These are phyloP conservation scores for Solanum gandarillasii DNA, from an alignment of 257 asterid species.

Conservation along the genomic window DNA sequence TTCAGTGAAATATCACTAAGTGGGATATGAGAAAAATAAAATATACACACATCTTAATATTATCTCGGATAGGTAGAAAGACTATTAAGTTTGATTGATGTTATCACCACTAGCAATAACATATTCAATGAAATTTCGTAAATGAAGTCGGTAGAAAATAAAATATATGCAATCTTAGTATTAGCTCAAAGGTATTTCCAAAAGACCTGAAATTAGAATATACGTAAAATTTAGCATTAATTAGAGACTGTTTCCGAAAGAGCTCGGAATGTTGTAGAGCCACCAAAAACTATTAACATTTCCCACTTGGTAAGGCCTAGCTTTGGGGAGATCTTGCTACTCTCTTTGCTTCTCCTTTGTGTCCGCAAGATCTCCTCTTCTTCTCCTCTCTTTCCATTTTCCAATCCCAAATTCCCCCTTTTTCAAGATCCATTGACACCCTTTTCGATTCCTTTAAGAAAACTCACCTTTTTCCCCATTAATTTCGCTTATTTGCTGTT, in stretches of 20 bases:
- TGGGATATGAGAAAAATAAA: too few relatives aligned
- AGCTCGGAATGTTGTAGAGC: neutral
- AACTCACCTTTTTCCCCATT: neutral
- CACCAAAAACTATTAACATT: neutral
- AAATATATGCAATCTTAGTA: too few relatives aligned
- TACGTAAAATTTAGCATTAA: too few relatives aligned
- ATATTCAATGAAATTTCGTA: too few relatives aligned
- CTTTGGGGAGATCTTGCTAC: neutral
- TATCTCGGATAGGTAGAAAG: neutral
- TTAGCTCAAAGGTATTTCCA: too few relatives aligned
- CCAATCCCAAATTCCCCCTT: neutral
- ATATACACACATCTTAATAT: too few relatives aligned
- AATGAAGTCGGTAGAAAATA: too few relatives aligned
- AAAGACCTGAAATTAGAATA: too few relatives aligned
- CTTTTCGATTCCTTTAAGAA: neutral
- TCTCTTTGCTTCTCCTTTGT: neutral
- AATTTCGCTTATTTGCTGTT: neutral
- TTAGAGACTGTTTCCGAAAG: neutral
- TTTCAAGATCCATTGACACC: neutral
- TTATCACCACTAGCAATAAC: rapidly evolving
- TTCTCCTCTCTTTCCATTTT: neutral
- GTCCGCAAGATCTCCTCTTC: neutral
- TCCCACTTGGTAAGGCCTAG: neutral
- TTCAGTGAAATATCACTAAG: too few relatives aligned
- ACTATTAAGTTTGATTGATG: neutral